phyloP scores from a whole-genome alignment of 2,329 filamentous ascomycete species.

The Byssothecium circinans region DNA sequence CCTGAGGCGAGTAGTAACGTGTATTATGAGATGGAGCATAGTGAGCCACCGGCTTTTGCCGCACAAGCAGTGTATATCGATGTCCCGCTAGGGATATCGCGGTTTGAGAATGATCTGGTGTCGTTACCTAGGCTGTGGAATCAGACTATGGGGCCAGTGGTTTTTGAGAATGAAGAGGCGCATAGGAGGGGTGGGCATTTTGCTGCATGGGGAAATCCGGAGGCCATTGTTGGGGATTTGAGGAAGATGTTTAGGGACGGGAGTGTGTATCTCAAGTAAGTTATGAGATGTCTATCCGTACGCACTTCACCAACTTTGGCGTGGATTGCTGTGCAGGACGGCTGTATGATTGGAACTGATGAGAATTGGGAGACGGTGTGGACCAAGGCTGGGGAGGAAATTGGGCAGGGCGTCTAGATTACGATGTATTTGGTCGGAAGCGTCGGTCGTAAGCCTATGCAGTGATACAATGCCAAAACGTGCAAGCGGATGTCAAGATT shows the following conservation, averaged over 20 bases:
- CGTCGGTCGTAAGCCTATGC: too few species aligned
- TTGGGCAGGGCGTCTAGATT: too few species aligned
- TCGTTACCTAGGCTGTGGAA: slow-evolving; percentile 11
- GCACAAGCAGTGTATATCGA: not conserved
- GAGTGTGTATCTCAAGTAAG: too few species aligned
- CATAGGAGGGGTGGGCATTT: slow-evolving; percentile 59
- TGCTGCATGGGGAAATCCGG: slow-evolving; percentile 61
- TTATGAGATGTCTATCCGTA: too few species aligned
- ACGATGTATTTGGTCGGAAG: too few species aligned
- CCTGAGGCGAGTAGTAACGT: slow-evolving; percentile 63
- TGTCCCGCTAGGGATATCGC: slow-evolving; percentile 23
- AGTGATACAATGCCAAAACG: too few species aligned
- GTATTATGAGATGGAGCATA: slow-evolving; percentile 53
- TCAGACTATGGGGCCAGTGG: slow-evolving; percentile 48
- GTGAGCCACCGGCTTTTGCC: slow-evolving; percentile 4
- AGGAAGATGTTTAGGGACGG: slow-evolving; percentile 56
- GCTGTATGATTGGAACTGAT: too few species aligned
- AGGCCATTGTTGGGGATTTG: slow-evolving; percentile 57
- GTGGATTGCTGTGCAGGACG: too few species aligned
- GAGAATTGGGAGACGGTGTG: too few species aligned
- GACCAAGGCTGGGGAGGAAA: too few species aligned
- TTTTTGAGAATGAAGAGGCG: slow-evolving; percentile 61
- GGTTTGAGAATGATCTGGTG: slow-evolving; percentile 11
- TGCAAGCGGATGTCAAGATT: too few species aligned
- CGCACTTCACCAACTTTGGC: too few species aligned